Evolutionary conservation across 257 asterid genomes (phyloP).

Genomic region (Coffea eugenioides): DNA sequence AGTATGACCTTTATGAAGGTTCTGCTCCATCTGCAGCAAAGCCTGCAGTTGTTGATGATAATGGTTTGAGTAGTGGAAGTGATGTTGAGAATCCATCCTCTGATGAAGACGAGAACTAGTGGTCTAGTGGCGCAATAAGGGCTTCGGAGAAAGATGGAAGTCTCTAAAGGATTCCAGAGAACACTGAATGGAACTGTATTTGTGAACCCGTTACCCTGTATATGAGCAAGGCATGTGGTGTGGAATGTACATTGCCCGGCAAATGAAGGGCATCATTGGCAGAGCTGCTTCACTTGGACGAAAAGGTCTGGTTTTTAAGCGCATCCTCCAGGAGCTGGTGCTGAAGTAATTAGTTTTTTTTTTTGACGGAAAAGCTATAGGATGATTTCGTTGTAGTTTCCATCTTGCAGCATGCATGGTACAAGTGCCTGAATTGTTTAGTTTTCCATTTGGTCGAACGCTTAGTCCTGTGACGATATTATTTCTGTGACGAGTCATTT

Average conservation of each 20-base stretch:
- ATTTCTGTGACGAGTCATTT: neutral
- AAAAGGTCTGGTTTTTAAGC: neutral
- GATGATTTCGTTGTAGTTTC: neutral
- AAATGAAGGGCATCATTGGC: neutral
- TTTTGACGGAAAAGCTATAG: neutral
- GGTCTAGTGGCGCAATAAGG: conserved; percentile 6
- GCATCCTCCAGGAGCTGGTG: neutral
- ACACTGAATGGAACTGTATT: neutral
- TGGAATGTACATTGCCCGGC: neutral
- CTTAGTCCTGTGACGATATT: neutral
- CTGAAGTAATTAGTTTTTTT: neutral
- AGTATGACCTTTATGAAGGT: conserved; percentile 36
- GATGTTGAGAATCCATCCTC: conserved; percentile 54
- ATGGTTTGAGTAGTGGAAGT: conserved; percentile 40
- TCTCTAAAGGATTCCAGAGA: neutral
- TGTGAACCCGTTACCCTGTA: neutral
- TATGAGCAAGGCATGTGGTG: neutral
- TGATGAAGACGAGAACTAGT: conserved; percentile 49
- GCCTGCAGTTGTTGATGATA: conserved; percentile 19
- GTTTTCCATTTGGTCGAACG: neutral
- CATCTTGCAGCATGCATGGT: neutral
- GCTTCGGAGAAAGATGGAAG: neutral
- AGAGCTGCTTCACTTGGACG: neutral
- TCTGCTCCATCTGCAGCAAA: conserved; percentile 24
- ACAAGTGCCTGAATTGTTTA: no score